These are phyloP conservation scores for Suillus clintonianus DNA, from an alignment of 768 basidiomycete species.

Conservation along the genomic window DNA sequence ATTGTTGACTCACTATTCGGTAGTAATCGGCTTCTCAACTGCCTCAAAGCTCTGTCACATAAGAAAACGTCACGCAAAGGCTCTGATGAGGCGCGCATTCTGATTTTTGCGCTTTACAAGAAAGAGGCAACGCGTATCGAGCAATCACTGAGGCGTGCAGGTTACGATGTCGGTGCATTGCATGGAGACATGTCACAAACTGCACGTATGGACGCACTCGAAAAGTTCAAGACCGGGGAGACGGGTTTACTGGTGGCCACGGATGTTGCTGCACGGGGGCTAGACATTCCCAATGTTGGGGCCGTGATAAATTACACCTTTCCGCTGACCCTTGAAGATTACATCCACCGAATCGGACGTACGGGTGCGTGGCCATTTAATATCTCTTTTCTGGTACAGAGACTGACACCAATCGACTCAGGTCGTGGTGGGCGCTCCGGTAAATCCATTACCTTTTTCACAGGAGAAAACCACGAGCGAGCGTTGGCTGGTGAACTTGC, in stretches of 20 bases:
- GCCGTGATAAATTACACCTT: conserved; percentile 98
- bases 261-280: conserved; percentile 94
- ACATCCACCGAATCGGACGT: conserved; percentile 86
- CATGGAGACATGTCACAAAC: conserved; percentile 92
- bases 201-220: conserved; percentile 81
- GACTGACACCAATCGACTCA: conserved; percentile 21
- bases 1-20: not conserved
- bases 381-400: not conserved
- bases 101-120: conserved; percentile 97
- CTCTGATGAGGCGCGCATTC: conserved; percentile 62
- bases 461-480: conserved; percentile 84
- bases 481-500: conserved; percentile 92
- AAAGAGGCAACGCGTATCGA: conserved; percentile 95
- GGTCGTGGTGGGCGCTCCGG: conserved; percentile 90
- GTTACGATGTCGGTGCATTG: conserved; percentile 77
- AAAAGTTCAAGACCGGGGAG: conserved; percentile 82
- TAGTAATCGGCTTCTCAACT: conserved; percentile 62
- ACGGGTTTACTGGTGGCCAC: conserved; percentile 90
- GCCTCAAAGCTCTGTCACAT: conserved; percentile 56
- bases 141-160: conserved; percentile 69
- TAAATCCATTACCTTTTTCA: conserved; percentile 96
- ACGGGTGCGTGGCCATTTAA: conserved; percentile 55
- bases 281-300: conserved; percentile 96
- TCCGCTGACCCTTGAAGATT: conserved; percentile 94
- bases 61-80: conserved; percentile 59